Evolutionary conservation across 2,329 filamentous ascomycete species (phyloP), one percentile per base, ranked within the genome.

Genomic region (Chalaropsis thielavioides): DNA sequence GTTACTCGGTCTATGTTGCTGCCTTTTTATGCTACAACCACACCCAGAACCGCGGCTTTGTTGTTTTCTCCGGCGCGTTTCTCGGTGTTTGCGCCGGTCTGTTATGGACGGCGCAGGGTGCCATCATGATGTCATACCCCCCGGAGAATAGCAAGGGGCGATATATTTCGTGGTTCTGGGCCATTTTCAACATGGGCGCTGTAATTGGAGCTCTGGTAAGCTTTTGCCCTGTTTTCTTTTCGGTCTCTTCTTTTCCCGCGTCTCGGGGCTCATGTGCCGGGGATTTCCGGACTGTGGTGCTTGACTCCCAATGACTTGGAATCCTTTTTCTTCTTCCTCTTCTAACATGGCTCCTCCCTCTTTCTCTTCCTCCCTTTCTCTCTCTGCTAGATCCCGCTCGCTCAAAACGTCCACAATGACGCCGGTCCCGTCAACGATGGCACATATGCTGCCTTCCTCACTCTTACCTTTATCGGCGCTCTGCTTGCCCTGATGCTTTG

Each of bases 111-210:
- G 89, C 87, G 0, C 89, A 92, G 75, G 89, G 89, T 67, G 85
- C 88, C 67, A 89, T 92, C 72, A 92, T 92, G 87, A 92, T 95
- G 84, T 85, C 88, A 49, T 96, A 96, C 74, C 91, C 91, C 1
- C 79, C 82, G 22, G 92, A 96, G 76, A 75, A 83, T 41, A 83
- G 84, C 69, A 96, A 96, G 79, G 92, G 92, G 56, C 85, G 86
- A 67, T 96, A 91, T 74, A 95, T 96, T 73, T 88, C 88, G 67
- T 86, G 85, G 78, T 96, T 96, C 77, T 96, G 92, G 92, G 85
- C 91, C 74, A 95, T 96, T 71, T 96, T 96, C 81, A 96, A 96
- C 75, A 75, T 92, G 67, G 92, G 92, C 70, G 91, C 86, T 71
- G 91, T 96, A 68, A 90, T 96, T 74, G 92, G 92, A 68, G 85